phyloP scores from a whole-genome alignment of 345 rosid species.

The Alliaria petiolata region DNA sequence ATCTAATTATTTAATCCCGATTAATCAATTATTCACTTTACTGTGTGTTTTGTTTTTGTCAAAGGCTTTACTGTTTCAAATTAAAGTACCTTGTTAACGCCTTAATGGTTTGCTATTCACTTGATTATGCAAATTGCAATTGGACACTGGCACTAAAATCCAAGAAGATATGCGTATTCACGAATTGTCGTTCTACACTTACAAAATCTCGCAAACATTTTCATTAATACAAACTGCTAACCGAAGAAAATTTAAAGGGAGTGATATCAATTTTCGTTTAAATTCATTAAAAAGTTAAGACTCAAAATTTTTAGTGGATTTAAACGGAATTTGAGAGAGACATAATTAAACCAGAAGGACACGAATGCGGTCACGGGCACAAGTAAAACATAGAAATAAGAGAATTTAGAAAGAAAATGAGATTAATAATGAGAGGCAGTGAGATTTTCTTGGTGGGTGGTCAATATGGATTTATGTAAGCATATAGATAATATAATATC shows the following conservation, averaged over 20 bases:
- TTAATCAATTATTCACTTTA: not conserved
- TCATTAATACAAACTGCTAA: not conserved
- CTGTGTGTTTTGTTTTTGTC: not conserved
- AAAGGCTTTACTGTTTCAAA: not conserved
- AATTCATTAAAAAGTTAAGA: not conserved
- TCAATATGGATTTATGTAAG: constrained; percentile 2
- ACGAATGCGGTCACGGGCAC: constrained; percentile 2
- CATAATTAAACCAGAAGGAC: not conserved
- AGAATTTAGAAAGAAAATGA: not conserved
- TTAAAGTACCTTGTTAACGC: not conserved
- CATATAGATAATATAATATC: not conserved
- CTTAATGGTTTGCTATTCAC: not conserved
- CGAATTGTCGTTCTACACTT: not conserved
- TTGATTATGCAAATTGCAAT: not conserved
- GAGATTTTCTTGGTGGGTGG: constrained; percentile 9
- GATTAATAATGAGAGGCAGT: constrained; percentile 9
- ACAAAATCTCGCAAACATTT: not conserved
- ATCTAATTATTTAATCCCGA: not conserved
- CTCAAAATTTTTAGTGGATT: not conserved
- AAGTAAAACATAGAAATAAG: not conserved
- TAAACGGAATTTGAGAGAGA: not conserved
- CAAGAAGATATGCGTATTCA: not conserved
- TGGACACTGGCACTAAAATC: not conserved
- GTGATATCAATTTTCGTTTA: not conserved
- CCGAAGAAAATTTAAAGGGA: not conserved